A percentile compares a stretch with the other conserved stretches of the same genome.
Evolutionary conservation across 257 asterid genomes (phyloP).

Genomic region (Sherardia arvensis): DNA sequence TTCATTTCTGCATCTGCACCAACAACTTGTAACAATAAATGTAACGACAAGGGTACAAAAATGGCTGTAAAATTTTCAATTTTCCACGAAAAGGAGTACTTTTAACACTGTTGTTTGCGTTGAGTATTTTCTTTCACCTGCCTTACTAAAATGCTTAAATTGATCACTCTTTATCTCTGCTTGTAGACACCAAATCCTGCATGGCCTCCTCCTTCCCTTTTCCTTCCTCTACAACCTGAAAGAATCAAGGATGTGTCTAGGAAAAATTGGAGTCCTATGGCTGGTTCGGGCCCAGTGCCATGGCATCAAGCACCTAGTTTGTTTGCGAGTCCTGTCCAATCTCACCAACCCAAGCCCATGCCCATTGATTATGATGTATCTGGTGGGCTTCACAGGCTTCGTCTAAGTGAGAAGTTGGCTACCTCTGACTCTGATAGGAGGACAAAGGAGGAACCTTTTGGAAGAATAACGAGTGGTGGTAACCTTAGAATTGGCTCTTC

Average conservation of each 20-base stretch:
- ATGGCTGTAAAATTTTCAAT: too few relatives aligned
- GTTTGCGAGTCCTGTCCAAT: conserved; percentile 44
- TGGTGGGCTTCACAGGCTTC: conserved; percentile 35
- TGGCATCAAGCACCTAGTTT: conserved; percentile 73
- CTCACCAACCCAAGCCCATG: conserved; percentile 44
- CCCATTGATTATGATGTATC: conserved; percentile 40
- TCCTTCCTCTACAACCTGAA: conserved; percentile 75
- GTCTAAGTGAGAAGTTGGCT: conserved; percentile 34
- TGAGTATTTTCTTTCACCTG: not conserved
- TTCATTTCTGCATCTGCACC: not conserved
- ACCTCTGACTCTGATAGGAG: conserved; percentile 34
- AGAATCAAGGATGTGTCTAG: conserved; percentile 60
- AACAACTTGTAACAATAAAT: not conserved
- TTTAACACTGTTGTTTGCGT: not conserved
- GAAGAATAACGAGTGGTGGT: conserved; percentile 40
- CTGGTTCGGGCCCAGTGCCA: conserved; percentile 83
- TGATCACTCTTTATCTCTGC: not conserved
- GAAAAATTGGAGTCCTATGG: conserved; percentile 52
- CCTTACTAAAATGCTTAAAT: not conserved
- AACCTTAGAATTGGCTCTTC: conserved; percentile 40
- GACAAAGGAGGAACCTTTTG: conserved; percentile 37
- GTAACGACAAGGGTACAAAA: too few relatives aligned
- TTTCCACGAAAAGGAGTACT: not conserved
- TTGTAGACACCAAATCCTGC: conserved; percentile 97
- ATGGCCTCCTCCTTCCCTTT: conserved; percentile 94